Conservation (phyloP, 2,329 filamentous ascomycete genomes). For the Scolecobasidium constrictum region DNA sequence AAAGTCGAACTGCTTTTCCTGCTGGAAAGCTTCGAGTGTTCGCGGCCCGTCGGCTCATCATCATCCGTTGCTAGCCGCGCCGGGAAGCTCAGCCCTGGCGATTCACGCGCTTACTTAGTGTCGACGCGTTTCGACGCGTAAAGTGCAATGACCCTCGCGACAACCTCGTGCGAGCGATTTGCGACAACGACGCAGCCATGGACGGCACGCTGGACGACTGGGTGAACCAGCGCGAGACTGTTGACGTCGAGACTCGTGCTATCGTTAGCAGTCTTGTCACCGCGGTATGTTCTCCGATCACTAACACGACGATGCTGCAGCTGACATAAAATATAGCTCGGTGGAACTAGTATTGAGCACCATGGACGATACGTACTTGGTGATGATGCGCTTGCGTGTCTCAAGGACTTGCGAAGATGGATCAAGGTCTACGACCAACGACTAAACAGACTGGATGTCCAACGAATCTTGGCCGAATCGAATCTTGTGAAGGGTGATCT, state of each 20-base stretch:
- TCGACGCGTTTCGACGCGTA: not conserved
- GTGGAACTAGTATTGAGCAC: constrained; percentile 68
- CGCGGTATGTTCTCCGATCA: constrained; percentile 50
- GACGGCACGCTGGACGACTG: constrained; percentile 29
- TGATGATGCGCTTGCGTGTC: constrained; percentile 82
- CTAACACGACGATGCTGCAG: not conserved
- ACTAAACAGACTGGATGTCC: constrained; percentile 86
- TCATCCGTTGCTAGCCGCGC: not conserved
- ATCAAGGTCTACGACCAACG: constrained; percentile 90
- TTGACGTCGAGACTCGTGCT: constrained; percentile 86
- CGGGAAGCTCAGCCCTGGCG: not conserved
- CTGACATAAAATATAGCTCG: constrained; percentile 48
- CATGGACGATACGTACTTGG: constrained; percentile 79
- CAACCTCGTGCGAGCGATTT: too few relatives aligned
- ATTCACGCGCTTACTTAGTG: not conserved
- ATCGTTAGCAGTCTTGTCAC: constrained; percentile 90
- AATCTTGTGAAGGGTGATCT: constrained; percentile 88
- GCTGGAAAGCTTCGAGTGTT: not conserved
- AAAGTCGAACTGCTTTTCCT: too few relatives aligned
- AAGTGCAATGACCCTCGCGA: not conserved
- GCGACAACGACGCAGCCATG: constrained; percentile 9
- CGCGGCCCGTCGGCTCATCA: not conserved
- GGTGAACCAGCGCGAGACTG: constrained; percentile 26
- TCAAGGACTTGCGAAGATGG: constrained; percentile 93
- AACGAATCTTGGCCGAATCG: constrained; percentile 80